Percentiles rank a stretch among this genome's conserved stretches.
Conservation (phyloP, 2,329 filamentous ascomycete genomes). For the Xylariomycetidae sp. region DNA sequence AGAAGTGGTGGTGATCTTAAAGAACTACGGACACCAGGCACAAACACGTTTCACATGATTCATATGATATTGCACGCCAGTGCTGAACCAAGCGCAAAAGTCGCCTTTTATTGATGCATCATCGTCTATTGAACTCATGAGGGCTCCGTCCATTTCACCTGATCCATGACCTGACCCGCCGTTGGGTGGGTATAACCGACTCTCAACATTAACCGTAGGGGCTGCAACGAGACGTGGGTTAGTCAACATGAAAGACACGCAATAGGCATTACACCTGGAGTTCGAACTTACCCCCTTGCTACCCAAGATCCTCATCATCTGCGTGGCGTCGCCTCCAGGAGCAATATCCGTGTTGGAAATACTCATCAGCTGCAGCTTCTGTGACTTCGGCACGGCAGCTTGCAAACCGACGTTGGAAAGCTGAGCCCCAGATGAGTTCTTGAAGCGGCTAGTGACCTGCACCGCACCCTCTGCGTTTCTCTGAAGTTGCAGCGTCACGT, state of each 20-base stretch:
- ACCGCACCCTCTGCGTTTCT: slow-evolving; percentile 73
- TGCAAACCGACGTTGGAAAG: slow-evolving; percentile 78
- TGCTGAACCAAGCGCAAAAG: too few relatives aligned
- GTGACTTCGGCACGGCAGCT: slow-evolving; percentile 91
- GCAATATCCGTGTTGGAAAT: slow-evolving; percentile 77
- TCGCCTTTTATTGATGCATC: slow-evolving; percentile 1
- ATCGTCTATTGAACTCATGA: slow-evolving; percentile 22
- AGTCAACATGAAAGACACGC: neutral
- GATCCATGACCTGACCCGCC: slow-evolving; percentile 70
- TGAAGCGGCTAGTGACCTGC: slow-evolving; percentile 79
- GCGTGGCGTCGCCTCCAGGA: slow-evolving; percentile 76
- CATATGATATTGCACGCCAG: too few relatives aligned
- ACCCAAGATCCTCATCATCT: slow-evolving; percentile 81
- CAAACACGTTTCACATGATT: neutral
- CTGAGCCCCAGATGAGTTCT: slow-evolving; percentile 60
- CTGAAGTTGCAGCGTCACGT: slow-evolving; percentile 76
- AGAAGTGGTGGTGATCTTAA: slow-evolving; percentile 55
- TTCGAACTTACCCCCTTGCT: slow-evolving; percentile 74
- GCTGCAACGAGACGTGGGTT: slow-evolving; percentile 40
- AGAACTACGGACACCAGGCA: neutral
- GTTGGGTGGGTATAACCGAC: slow-evolving; percentile 71
- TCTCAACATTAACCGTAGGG: slow-evolving; percentile 78
- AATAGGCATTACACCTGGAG: neutral
- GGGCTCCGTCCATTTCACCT: slow-evolving; percentile 95
- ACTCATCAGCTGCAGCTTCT: slow-evolving; percentile 85